These are phyloP conservation scores for Colletotrichum brevisporum DNA, from an alignment of 2,329 filamentous ascomycete species.

Conservation along the genomic window DNA sequence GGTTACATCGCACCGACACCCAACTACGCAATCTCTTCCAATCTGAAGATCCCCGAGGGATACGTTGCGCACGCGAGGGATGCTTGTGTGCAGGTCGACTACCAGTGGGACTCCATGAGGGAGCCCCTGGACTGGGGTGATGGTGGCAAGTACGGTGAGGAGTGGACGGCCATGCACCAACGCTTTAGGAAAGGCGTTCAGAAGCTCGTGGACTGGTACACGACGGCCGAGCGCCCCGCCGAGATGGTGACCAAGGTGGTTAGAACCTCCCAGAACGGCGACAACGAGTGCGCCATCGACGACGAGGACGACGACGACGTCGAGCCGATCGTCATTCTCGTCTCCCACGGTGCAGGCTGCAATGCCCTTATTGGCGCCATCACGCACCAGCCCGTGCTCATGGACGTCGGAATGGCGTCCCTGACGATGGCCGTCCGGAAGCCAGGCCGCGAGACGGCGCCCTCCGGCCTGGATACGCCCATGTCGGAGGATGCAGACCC, in stretches of 20 bases:
- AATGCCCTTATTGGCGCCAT: slow-evolving; percentile 95
- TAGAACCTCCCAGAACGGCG: slow-evolving; percentile 50
- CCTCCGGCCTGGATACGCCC: slow-evolving; percentile 43
- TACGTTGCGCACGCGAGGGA: slow-evolving; percentile 94
- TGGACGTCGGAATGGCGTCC: slow-evolving; percentile 91
- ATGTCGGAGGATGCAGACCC: slow-evolving; percentile 42
- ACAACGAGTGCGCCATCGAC: slow-evolving; percentile 48
- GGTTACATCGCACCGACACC: slow-evolving; percentile 84
- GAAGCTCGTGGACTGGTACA: slow-evolving; percentile 88
- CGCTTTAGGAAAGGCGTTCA: slow-evolving; percentile 86
- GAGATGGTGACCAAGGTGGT: slow-evolving; percentile 64
- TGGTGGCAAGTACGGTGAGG: slow-evolving; percentile 89
- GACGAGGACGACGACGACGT: slow-evolving; percentile 73
- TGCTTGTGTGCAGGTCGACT: slow-evolving; percentile 88
- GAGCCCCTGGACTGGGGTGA: slow-evolving; percentile 85
- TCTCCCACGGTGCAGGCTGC: slow-evolving; percentile 95
- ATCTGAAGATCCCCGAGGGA: slow-evolving; percentile 86
- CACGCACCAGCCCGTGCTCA: slow-evolving; percentile 89
- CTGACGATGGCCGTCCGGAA: slow-evolving; percentile 88
- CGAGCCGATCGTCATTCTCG: slow-evolving; percentile 86
- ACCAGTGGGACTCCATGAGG: slow-evolving; percentile 95
- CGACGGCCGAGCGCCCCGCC: slow-evolving; percentile 64
- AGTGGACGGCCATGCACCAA: slow-evolving; percentile 96
- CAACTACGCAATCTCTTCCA: slow-evolving; percentile 84
- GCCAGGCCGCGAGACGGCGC: slow-evolving; percentile 53